Evolutionary conservation across 1,284 basidiomycete species (phyloP), one percentile per base, ranked within the genome.

Genomic region (Ceratobasidium sp.): DNA sequence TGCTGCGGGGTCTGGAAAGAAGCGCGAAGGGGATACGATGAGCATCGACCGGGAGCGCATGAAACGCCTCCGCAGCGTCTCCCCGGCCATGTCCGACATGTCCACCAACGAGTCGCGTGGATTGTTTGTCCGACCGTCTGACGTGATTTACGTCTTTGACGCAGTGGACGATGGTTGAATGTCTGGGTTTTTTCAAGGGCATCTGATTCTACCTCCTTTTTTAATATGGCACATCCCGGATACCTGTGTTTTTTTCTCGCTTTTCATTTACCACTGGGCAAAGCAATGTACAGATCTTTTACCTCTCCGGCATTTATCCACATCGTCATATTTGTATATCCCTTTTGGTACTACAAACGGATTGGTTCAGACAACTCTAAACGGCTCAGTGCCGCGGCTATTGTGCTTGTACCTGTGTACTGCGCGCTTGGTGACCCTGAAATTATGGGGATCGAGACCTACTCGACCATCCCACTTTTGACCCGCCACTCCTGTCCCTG

Each of bases 81-180:
- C 87, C 58, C 91, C 91, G 8, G 86, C 85, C 0, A 81, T 85
- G 34, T 89, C 87, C 6, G 89, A 90, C 71, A 78, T 83, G 69
- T 88, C 87, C 8, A 79, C 75, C 3, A 78, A 80, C 42, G 91
- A 91, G 77, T 86, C 86, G 1, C 81, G 90, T 73, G 91, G 90
- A 1, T 76, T 92, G 45, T 92, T 92, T 75, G 90, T 92, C 43
- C 79, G 90, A 68, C 90, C 90, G 8, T 88, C 90, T 78, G 90
- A 92, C 76, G 90, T 92, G 64, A 79, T 92, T 57, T 92, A 92
- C 76, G 90, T 92, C 25, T 85, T 92, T 38, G 89, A 92, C 76
- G 91, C 91, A 17, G 65, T 68, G 27, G 64, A 67, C 15, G 64
- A 70, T 35, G 27, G 43, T 38, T 70, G 50, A 70, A 31, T 58